A percentile compares a stretch with the other conserved stretches of the same genome.
These are phyloP conservation scores for Penicillium sp. DNA, from an alignment of 2,329 filamentous ascomycete genomes.

Conservation along the genomic window DNA sequence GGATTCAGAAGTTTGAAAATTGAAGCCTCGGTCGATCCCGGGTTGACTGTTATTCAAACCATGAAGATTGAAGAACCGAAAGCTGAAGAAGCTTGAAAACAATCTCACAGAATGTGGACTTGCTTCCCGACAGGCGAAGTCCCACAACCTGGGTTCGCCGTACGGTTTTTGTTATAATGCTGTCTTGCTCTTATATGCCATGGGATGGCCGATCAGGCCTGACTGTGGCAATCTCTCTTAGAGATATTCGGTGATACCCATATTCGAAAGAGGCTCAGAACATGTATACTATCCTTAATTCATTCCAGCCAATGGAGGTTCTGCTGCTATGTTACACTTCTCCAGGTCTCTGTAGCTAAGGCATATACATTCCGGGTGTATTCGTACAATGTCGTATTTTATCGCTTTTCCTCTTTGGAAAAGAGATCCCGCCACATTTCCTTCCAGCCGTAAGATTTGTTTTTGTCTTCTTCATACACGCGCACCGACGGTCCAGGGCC, in stretches of 20 bases:
- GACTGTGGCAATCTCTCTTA: background rate
- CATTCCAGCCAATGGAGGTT: background rate
- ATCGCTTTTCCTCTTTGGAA: constrained; percentile 20
- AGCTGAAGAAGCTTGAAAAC: too few relatives aligned
- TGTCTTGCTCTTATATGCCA: background rate
- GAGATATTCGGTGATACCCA: background rate
- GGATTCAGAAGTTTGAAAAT: too few relatives aligned
- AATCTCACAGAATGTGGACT: too few relatives aligned
- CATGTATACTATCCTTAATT: background rate
- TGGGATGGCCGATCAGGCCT: background rate
- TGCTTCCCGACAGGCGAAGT: too few relatives aligned
- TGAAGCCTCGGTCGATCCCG: too few relatives aligned
- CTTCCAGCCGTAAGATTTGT: constrained; percentile 76
- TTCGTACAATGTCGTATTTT: background rate
- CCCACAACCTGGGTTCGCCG: background rate
- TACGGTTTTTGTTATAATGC: background rate
- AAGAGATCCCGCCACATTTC: constrained; percentile 89
- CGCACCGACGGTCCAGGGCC: constrained; percentile 48
- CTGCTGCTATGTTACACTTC: background rate
- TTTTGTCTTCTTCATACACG: constrained; percentile 72
- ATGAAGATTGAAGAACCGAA: too few relatives aligned
- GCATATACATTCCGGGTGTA: background rate
- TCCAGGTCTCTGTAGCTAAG: background rate
- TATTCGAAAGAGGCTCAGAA: background rate
- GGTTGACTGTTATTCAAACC: too few relatives aligned